A percentile compares a stretch with the other conserved stretches of the same genome.
phyloP scores from a whole-genome alignment of 108 stramenopile species.

The Mediolabrus comicus region DNA sequence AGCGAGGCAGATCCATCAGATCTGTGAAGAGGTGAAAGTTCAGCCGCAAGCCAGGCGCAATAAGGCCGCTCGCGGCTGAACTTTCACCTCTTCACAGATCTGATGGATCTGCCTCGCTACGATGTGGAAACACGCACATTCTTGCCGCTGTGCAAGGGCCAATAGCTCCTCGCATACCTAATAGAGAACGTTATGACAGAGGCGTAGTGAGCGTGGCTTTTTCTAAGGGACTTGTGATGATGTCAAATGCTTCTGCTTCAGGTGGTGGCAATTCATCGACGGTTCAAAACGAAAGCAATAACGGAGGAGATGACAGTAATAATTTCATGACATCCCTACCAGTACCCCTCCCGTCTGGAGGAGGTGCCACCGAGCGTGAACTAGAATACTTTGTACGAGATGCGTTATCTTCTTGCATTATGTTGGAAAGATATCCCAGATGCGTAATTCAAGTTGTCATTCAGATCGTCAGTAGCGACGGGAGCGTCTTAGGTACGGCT shows the following conservation, averaged over 20 bases:
- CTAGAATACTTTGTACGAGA: constrained; percentile 58
- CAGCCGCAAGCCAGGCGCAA: constrained; percentile 33
- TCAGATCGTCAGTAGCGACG: constrained; percentile 76
- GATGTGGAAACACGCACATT: constrained; percentile 82
- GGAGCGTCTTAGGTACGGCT: constrained; percentile 59
- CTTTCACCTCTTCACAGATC: constrained; percentile 75
- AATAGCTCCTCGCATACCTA: constrained; percentile 64
- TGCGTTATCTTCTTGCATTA: constrained; percentile 53
- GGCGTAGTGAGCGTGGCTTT: constrained; percentile 71
- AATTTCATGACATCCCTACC: constrained; percentile 12
- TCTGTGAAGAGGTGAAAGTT: constrained; percentile 59
- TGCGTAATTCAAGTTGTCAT: constrained; percentile 71
- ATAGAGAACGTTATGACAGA: constrained; percentile 51
- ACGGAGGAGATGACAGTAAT: constrained; percentile 3
- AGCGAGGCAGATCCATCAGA: constrained; percentile 88
- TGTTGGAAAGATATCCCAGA: constrained; percentile 58
- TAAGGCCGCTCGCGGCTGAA: constrained; percentile 87
- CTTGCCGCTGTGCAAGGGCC: constrained; percentile 90
- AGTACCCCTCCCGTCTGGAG: constrained; percentile 28
- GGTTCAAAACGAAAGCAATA: not conserved
- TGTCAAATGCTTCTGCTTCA: constrained; percentile 2
- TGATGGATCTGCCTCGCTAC: constrained; percentile 85
- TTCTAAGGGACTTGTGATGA: constrained; percentile 46
- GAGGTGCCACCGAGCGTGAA: constrained; percentile 55
- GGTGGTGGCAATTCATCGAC: constrained; percentile 2